phyloP scores from a whole-genome alignment of 202 grass and related monocot genomes.

The Elaeis oleifera region DNA sequence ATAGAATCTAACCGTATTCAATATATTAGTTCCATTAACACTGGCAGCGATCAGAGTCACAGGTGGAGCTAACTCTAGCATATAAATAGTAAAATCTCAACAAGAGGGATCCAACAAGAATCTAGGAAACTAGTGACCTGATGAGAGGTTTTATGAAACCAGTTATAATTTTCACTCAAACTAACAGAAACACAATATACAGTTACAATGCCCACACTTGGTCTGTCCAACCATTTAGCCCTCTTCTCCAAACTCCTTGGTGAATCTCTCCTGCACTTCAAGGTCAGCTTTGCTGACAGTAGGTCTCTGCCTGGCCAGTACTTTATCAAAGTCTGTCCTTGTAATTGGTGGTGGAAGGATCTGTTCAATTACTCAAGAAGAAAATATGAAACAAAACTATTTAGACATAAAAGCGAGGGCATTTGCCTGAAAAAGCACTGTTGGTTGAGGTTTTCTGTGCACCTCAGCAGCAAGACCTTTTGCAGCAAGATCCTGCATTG shows the following conservation, averaged over 20 bases:
- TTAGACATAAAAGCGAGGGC: neutral
- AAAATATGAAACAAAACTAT: neutral
- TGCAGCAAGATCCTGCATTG: constrained; percentile 71
- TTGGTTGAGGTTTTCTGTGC: neutral
- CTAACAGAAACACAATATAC: constrained; percentile 36
- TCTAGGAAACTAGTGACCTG: neutral
- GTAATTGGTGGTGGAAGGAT: constrained; percentile 75
- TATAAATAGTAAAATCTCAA: neutral
- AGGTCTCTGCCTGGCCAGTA: constrained; percentile 62
- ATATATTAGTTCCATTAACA: no score
- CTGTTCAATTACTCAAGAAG: constrained; percentile 16
- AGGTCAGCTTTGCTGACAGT: constrained; percentile 85
- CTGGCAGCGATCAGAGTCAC: no score
- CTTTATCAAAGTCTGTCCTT: constrained; percentile 66
- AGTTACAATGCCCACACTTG: constrained; percentile 12
- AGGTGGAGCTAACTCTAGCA: neutral
- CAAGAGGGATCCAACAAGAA: no score
- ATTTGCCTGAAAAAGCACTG: neutral
- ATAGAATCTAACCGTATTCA: no score
- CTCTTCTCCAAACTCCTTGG: constrained; percentile 84
- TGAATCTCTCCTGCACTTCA: constrained; percentile 89
- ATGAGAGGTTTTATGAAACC: neutral
- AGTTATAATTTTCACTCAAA: neutral
- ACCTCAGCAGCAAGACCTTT: constrained; percentile 72
- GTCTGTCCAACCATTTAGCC: constrained; percentile 31